Evolutionary conservation across 179 eudicot genomes (phyloP).

Genomic region (Monotropa hypopitys): DNA sequence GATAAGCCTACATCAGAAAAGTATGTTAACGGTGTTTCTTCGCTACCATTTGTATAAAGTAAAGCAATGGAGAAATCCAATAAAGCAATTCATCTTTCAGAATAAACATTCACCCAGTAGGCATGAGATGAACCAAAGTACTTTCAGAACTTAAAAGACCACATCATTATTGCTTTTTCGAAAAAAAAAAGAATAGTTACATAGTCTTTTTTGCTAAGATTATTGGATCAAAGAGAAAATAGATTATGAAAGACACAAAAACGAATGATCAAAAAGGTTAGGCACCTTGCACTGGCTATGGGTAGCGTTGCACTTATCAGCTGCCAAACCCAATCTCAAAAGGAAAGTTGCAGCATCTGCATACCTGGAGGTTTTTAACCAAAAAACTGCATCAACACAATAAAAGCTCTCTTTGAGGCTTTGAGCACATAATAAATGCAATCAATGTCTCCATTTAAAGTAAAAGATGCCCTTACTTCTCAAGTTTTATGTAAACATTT

Average conservation of each 20-base stretch:
- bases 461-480: conserved; percentile 33
- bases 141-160: background rate
- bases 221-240: background rate
- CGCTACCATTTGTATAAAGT: background rate
- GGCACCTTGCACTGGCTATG: conserved; percentile 84
- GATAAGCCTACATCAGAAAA: conserved; percentile 46
- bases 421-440: background rate
- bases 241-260: background rate
- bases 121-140: background rate
- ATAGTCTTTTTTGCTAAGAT: background rate
- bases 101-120: background rate
- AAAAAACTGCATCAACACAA: background rate
- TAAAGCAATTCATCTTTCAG: background rate
- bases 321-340: conserved; percentile 66
- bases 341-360: conserved; percentile 62
- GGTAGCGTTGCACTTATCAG: conserved; percentile 69
- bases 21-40: background rate
- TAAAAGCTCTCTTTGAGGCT: background rate
- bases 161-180: background rate
- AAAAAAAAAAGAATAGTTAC: background rate
- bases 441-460: background rate
- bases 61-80: background rate
- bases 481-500: conserved; percentile 56
- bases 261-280: background rate
- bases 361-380: conserved; percentile 23